phyloP scores from a whole-genome alignment of 441 rosid genomes.

The Breynia disticha region DNA sequence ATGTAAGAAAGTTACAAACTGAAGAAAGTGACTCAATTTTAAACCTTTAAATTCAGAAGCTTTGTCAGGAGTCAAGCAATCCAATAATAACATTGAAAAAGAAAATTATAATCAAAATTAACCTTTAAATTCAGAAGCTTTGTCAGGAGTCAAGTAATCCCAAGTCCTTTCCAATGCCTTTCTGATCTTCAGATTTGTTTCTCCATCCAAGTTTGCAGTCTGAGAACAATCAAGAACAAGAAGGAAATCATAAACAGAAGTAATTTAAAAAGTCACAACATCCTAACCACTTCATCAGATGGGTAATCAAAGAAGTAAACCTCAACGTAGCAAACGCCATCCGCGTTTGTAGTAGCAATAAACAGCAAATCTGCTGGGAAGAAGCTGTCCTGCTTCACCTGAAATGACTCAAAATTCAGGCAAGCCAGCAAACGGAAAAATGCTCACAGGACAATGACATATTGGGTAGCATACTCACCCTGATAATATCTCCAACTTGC shows the following conservation, averaged over 20 bases:
- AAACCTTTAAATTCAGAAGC: background rate
- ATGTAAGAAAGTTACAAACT: no score
- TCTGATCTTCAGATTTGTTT: slow-evolving; percentile 97
- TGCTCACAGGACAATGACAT: background rate
- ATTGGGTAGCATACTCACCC: slow-evolving; percentile 38
- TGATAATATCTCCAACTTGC: slow-evolving; percentile 96
- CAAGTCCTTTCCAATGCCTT: slow-evolving; percentile 97
- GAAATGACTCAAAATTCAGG: slow-evolving; percentile 21
- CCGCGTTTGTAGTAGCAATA: slow-evolving; percentile 84
- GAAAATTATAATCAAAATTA: background rate
- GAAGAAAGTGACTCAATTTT: no score
- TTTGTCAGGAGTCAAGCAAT: background rate
- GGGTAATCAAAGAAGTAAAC: slow-evolving; percentile 24
- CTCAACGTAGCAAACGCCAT: slow-evolving; percentile 97
- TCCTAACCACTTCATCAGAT: slow-evolving; percentile 1
- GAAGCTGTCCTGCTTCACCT: slow-evolving; percentile 91
- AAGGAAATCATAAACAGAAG: background rate
- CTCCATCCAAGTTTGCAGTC: slow-evolving; percentile 99
- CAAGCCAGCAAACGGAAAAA: background rate
- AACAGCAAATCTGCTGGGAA: slow-evolving; percentile 95
- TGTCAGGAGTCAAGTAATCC: slow-evolving; percentile 89
- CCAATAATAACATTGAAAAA: background rate
- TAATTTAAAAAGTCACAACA: background rate
- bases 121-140: slow-evolving; percentile 91
- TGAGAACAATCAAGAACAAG: slow-evolving; percentile 24